phyloP scores from a whole-genome alignment of 805 yeast species.

The Saccharomyces eubayanus region DNA sequence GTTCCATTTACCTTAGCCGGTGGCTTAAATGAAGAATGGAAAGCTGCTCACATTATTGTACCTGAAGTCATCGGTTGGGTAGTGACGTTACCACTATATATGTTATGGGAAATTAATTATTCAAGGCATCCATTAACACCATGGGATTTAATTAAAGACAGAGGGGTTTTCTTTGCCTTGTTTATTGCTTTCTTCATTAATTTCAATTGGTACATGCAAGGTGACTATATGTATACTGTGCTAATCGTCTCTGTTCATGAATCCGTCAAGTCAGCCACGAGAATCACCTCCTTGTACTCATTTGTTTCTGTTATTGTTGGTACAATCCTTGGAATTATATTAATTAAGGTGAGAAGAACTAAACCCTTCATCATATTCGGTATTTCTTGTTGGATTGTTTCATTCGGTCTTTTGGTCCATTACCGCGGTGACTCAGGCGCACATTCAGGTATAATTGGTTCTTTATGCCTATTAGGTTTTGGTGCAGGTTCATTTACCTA shows the following conservation, averaged over 20 bases:
- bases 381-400: slow-evolving; percentile 45
- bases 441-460: slow-evolving; percentile 53
- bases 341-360: slow-evolving; percentile 41
- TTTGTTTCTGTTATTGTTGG: slow-evolving; percentile 61
- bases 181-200: slow-evolving; percentile 47
- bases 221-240: slow-evolving; percentile 56
- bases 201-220: slow-evolving; percentile 57
- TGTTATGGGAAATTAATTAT: slow-evolving; percentile 47
- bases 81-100: slow-evolving; percentile 43
- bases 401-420: slow-evolving; percentile 51
- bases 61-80: slow-evolving; percentile 53
- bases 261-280: slow-evolving; percentile 51
- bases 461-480: slow-evolving; percentile 55
- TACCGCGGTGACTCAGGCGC: slow-evolving; percentile 45
- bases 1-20: slow-evolving; percentile 67
- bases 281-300: slow-evolving; percentile 54
- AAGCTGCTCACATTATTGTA: slow-evolving; percentile 47
- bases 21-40: slow-evolving; percentile 46
- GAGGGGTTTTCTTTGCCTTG: slow-evolving; percentile 61
- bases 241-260: slow-evolving; percentile 51
- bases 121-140: slow-evolving; percentile 54
- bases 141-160: slow-evolving; percentile 43
- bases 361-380: slow-evolving; percentile 58
- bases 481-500: slow-evolving; percentile 71
- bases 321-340: slow-evolving; percentile 46